These are phyloP conservation scores for Vitis hybrid DNA, from an alignment of 177 flowering plant species.

Conservation along the genomic window DNA sequence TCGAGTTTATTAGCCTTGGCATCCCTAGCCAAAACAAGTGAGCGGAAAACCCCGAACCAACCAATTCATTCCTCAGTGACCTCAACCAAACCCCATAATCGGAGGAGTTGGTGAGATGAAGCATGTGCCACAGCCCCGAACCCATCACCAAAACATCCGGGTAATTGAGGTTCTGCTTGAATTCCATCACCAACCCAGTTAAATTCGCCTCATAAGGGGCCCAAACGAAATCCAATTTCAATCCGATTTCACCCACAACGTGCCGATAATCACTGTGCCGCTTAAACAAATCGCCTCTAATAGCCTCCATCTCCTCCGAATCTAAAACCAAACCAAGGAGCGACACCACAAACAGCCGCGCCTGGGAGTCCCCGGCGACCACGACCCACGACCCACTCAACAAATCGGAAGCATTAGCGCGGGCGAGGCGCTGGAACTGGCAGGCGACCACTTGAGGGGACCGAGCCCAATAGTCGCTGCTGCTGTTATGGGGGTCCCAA, in stretches of 20 bases:
- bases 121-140: conserved; percentile 93
- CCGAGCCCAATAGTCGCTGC: conserved; percentile 31
- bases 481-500: conserved; percentile 18
- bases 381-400: conserved; percentile 93
- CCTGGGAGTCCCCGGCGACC: conserved; percentile 93
- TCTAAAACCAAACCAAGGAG: conserved; percentile 62
- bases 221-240: conserved; percentile 86
- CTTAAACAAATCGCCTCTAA: conserved; percentile 64
- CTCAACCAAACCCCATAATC: conserved; percentile 55
- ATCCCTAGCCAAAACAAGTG: conserved; percentile 95
- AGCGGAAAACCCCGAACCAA: conserved; percentile 30
- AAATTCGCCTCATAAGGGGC: conserved; percentile 73
- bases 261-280: conserved; percentile 76
- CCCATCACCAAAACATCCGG: conserved; percentile 95
- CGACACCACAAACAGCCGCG: conserved; percentile 55
- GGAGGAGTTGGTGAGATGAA: conserved; percentile 57
- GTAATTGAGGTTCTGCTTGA: conserved; percentile 32
- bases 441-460: conserved; percentile 45
- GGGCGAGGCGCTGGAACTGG: conserved; percentile 59
- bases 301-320: conserved; percentile 36
- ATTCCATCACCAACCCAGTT: conserved; percentile 40
- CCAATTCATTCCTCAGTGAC: conserved; percentile 33
- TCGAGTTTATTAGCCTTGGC: conserved; percentile 70
- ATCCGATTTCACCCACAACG: conserved; percentile 53
- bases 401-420: conserved; percentile 60